Base-by-base conservation (phyloP, 345 rosid species). In the Anacardium occidentale region DNA sequence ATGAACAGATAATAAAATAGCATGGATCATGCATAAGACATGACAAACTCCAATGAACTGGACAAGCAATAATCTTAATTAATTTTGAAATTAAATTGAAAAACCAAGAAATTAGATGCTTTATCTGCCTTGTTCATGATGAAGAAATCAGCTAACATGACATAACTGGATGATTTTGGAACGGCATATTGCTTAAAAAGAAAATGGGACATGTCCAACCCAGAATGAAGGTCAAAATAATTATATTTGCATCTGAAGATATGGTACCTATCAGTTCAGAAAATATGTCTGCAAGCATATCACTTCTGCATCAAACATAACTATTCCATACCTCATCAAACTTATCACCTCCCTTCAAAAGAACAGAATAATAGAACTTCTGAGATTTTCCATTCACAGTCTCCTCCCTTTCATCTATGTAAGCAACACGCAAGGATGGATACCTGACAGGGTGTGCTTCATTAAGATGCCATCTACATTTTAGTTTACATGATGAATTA, bases 351-450 rank as follows among this genome's bases (percentile, higher is more conserved):
- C 98, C 99, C 78, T 95, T 95, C 77, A 95, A 88, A 26, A 95
- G 90, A 77, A 95, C 99, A 52, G 99, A 95, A 78, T 89, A 95
- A 79, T 84, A 84, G 14, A 47, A 59, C 82, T 86, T 95, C 74
- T 84, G 86, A 70, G 83, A 58, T 71, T 47, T 84, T 74, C 86
- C 91, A 52, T 85, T 26, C 67, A 87, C 81, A 0, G 83, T 70
- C 73, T 88, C 96, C 70, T 91, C 96, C 77, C 91, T 86, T 79
- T 85, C 90, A 76, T 92, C 99, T 13, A 95, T 90, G 81, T 87
- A 91, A 58, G 98, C 99, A 79, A 95, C 91, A 72, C 98, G 98
- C 56, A 95, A 81, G 67, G 97, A 91, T 54, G 91, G 97, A 86
- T 95, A 79, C 83, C 99, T 95, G 66, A 42, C 70, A 52, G 69